phyloP scores from a whole-genome alignment of 2,329 filamentous ascomycete species.

The Phyllosticta ampelicida region DNA sequence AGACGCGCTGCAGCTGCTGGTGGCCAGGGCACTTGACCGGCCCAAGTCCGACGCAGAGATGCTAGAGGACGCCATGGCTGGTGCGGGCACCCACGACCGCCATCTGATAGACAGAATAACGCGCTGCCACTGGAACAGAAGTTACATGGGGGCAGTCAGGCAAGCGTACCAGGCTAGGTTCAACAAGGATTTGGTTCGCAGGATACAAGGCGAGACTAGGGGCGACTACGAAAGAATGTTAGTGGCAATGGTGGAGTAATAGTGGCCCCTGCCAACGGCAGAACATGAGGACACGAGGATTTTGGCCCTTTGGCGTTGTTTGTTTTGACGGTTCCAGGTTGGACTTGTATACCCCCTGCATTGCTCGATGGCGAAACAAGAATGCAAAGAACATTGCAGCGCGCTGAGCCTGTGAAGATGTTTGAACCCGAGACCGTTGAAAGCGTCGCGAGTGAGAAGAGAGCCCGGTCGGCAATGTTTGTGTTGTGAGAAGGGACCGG shows the following conservation, averaged over 20 bases:
- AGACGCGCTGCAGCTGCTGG: conserved; percentile 66
- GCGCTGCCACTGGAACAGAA: conserved; percentile 70
- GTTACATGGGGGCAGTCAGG: conserved; percentile 66
- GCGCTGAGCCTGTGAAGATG: not conserved
- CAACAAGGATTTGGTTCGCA: conserved; percentile 52
- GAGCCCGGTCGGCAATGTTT: not conserved
- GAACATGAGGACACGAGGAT: not conserved
- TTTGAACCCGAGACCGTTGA: not conserved
- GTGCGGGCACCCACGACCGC: conserved; percentile 75
- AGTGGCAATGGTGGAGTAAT: conserved; percentile 48
- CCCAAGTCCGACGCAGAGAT: conserved; percentile 72
- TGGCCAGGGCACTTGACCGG: conserved; percentile 67
- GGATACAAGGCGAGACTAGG: conserved; percentile 74
- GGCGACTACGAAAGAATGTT: conserved; percentile 71
- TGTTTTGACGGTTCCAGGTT: not conserved
- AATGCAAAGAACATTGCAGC: not conserved
- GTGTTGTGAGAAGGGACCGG: not conserved
- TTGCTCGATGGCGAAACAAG: not conserved
- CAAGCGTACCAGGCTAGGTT: conserved; percentile 64
- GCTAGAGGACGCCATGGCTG: conserved; percentile 81
- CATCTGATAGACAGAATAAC: conserved; percentile 69
- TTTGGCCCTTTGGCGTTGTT: not conserved
- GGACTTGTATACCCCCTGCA: not conserved
- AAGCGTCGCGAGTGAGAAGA: no score
- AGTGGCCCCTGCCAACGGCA: not conserved